Evolutionary conservation across 2,329 filamentous ascomycete species (phyloP).

Genomic region (Fusarium sp.): DNA sequence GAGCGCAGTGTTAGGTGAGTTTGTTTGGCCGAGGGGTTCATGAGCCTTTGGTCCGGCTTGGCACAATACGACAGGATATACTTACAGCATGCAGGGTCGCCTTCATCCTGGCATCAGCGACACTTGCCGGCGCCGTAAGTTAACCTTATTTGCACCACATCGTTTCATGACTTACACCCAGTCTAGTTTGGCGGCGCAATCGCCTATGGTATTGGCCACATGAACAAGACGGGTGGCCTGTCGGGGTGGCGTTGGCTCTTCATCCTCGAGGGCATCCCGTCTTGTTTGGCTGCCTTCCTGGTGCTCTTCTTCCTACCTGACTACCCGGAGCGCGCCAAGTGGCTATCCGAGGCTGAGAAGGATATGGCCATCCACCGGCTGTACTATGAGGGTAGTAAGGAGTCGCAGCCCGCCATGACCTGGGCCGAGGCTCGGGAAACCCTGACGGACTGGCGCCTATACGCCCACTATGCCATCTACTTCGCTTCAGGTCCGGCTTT

Average conservation of each 20-base stretch:
- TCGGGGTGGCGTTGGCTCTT: slow-evolving; percentile 78
- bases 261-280: slow-evolving; percentile 73
- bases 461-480: slow-evolving; percentile 72
- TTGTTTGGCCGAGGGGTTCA: background rate
- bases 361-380: slow-evolving; percentile 62
- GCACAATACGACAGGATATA: background rate
- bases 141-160: background rate
- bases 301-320: slow-evolving; percentile 78
- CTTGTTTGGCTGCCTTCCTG: slow-evolving; percentile 70
- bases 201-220: slow-evolving; percentile 78
- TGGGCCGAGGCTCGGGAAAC: slow-evolving; percentile 78
- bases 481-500: slow-evolving; percentile 66
- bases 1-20: slow-evolving; percentile 72
- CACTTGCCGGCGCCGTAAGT: slow-evolving; percentile 72
- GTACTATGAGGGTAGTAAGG: slow-evolving; percentile 62
- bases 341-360: slow-evolving; percentile 71
- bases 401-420: slow-evolving; percentile 71
- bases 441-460: slow-evolving; percentile 74
- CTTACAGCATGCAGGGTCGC: slow-evolving; percentile 64
- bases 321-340: slow-evolving; percentile 73
- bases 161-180: background rate
- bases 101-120: slow-evolving; percentile 76
- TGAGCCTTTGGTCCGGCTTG: slow-evolving; percentile 9
- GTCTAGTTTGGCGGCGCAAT: slow-evolving; percentile 74
- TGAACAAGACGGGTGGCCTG: slow-evolving; percentile 72